phyloP scores from a whole-genome alignment of 2,329 filamentous ascomycete genomes.

The Colletotrichum liriopes region DNA sequence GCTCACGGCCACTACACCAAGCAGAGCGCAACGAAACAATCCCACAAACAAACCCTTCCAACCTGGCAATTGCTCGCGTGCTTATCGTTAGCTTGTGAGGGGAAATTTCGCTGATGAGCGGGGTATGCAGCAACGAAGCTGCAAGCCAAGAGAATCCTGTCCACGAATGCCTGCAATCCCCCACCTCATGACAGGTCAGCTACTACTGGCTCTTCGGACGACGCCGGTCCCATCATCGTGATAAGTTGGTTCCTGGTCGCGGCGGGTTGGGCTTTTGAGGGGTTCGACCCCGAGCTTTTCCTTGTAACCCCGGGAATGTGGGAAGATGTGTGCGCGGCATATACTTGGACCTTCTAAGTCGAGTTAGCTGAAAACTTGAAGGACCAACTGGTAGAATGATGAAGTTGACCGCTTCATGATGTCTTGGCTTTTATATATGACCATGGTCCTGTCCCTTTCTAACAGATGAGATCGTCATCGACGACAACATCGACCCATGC shows the following conservation, averaged over 20 bases:
- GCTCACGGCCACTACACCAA: neutral
- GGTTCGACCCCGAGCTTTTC: neutral
- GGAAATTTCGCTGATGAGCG: slow-evolving; percentile 17
- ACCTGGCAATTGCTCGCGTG: slow-evolving; percentile 35
- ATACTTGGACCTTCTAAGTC: slow-evolving; percentile 31
- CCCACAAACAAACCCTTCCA: too few relatives aligned
- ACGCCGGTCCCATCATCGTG: slow-evolving; percentile 26
- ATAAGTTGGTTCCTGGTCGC: neutral
- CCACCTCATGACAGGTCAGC: slow-evolving; percentile 6
- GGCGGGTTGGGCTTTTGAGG: neutral
- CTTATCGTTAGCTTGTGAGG: slow-evolving; percentile 33
- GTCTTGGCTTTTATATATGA: neutral
- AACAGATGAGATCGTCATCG: neutral
- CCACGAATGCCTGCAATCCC: slow-evolving; percentile 27
- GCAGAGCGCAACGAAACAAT: neutral
- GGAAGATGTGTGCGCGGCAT: slow-evolving; percentile 19
- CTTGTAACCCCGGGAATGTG: neutral
- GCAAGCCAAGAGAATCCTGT: slow-evolving; percentile 38
- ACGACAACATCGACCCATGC: neutral
- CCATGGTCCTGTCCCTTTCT: too few relatives aligned
- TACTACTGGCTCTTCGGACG: slow-evolving; percentile 21
- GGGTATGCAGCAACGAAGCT: slow-evolving; percentile 38
- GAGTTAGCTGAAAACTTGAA: slow-evolving; percentile 19
- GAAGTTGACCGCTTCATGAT: neutral
- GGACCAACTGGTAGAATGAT: neutral